These are phyloP conservation scores for Hypoxylon rickii DNA, from an alignment of 495 filamentous ascomycete genomes.

Conservation along the genomic window DNA sequence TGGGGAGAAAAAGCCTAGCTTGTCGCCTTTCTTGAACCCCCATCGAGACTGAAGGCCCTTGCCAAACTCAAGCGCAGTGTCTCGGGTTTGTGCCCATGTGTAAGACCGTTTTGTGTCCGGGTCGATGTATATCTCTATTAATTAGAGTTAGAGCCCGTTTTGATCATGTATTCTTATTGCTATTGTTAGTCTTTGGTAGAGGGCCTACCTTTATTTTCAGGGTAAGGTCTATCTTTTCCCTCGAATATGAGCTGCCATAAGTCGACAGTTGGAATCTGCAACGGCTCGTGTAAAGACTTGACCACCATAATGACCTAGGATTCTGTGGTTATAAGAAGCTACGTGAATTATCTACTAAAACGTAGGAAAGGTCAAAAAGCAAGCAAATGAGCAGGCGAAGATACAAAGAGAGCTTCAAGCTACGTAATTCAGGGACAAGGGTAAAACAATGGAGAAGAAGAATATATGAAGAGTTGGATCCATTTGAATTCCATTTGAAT, in stretches of 20 bases:
- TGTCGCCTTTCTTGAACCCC: conserved; percentile 82
- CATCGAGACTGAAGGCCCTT: conserved; percentile 71
- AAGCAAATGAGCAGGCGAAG: neutral
- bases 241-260: conserved; percentile 82
- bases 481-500: too few species aligned
- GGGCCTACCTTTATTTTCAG: conserved; percentile 69
- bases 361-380: too few species aligned
- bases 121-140: conserved; percentile 77
- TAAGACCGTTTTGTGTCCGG: conserved; percentile 72
- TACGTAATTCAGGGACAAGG: too few species aligned
- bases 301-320: conserved; percentile 53
- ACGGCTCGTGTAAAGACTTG: conserved; percentile 56
- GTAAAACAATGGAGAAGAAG: too few species aligned
- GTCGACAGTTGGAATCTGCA: conserved; percentile 70
- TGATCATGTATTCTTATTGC: neutral
- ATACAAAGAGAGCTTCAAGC: too few species aligned
- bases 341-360: too few species aligned
- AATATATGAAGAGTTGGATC: too few species aligned
- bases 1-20: conserved; percentile 69
- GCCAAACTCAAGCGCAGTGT: conserved; percentile 73
- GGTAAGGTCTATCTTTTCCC: conserved; percentile 65
- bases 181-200: too few species aligned
- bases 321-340: conserved; percentile 1
- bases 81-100: conserved; percentile 66
- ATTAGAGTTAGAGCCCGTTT: conserved; percentile 12